These are phyloP conservation scores for Biscogniauxia sp. DNA, from an alignment of 2,329 filamentous ascomycete genomes.

Conservation along the genomic window DNA sequence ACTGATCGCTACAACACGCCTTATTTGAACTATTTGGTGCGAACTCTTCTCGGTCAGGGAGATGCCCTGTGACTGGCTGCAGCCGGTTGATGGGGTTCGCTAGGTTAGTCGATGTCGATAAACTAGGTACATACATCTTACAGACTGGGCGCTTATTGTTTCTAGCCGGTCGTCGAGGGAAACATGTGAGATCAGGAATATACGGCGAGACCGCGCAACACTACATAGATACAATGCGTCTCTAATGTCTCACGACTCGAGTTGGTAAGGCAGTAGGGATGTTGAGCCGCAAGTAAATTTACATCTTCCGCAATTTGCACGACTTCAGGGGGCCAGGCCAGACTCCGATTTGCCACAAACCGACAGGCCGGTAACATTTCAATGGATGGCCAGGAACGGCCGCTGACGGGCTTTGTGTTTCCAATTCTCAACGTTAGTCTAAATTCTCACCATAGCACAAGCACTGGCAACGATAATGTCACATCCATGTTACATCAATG, in stretches of 20 bases:
- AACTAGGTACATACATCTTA: no score
- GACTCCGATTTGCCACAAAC: not conserved
- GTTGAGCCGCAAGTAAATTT: not conserved
- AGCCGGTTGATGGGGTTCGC: no score
- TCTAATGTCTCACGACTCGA: no score
- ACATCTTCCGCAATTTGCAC: not conserved
- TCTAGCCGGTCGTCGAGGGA: slow-evolving; percentile 12
- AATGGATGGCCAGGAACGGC: not conserved
- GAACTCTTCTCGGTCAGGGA: slow-evolving; percentile 5
- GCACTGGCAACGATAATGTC: not conserved
- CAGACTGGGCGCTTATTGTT: not conserved
- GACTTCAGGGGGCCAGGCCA: not conserved
- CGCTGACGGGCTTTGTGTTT: not conserved
- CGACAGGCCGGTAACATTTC: not conserved
- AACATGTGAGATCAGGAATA: slow-evolving; percentile 8
- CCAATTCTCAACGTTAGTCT: not conserved
- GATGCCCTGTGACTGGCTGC: not conserved
- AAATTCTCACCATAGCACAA: not conserved
- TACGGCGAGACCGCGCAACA: slow-evolving; percentile 8
- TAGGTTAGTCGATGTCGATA: no score
- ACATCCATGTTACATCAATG: not conserved
- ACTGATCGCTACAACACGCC: not conserved
- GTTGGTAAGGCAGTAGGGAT: not conserved
- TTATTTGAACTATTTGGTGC: slow-evolving; percentile 7
- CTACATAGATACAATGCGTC: slow-evolving; percentile 6